These are phyloP conservation scores for Solanum chaucha DNA, from an alignment of 257 asterid genomes.

Conservation along the genomic window DNA sequence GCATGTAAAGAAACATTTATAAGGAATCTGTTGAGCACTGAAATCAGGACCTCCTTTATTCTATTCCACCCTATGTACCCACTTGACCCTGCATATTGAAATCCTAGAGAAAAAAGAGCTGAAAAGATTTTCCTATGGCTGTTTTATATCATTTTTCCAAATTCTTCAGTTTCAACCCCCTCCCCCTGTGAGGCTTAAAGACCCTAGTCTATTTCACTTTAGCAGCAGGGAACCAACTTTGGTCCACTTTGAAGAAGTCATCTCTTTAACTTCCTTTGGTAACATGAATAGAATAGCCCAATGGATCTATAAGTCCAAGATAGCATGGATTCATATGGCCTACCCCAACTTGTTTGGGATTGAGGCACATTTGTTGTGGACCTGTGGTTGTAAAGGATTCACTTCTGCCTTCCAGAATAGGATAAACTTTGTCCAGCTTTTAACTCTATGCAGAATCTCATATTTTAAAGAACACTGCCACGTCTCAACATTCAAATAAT, in stretches of 20 bases:
- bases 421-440: background rate
- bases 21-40: background rate
- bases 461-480: background rate
- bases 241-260: background rate
- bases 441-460: background rate
- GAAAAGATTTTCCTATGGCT: background rate
- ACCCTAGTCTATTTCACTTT: background rate
- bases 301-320: background rate
- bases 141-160: background rate
- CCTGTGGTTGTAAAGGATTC: background rate
- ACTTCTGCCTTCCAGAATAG: background rate
- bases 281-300: background rate
- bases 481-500: background rate
- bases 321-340: background rate
- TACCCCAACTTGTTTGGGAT: background rate
- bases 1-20: background rate
- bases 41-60: background rate
- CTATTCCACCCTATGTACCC: background rate
- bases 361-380: background rate
- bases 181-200: background rate
- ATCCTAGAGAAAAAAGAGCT: background rate
- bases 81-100: background rate
- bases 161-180: background rate
- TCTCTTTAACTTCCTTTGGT: background rate
- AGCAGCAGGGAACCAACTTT: background rate